These are phyloP conservation scores for Physaria fendleri DNA, from an alignment of 345 rosid species.

Conservation along the genomic window DNA sequence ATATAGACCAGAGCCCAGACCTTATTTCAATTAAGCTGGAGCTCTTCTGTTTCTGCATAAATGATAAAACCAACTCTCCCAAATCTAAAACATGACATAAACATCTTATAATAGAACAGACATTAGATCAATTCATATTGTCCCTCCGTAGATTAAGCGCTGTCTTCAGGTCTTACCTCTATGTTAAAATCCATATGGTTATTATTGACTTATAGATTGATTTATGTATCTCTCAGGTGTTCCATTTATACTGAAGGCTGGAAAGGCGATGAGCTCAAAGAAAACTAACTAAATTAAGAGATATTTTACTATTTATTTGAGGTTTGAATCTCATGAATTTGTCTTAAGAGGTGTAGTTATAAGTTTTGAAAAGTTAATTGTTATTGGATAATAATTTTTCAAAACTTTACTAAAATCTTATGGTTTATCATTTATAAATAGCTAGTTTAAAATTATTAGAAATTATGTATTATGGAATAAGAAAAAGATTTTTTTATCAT, in stretches of 20 bases:
- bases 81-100: not conserved
- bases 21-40: not conserved
- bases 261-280: constrained; percentile 92
- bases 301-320: no score
- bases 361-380: no score
- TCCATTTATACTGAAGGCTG: constrained; percentile 94
- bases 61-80: not conserved
- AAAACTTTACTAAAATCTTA: no score
- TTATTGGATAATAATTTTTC: no score
- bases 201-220: constrained; percentile 2
- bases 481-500: no score
- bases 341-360: no score
- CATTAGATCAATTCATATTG: not conserved
- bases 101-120: not conserved
- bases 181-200: not conserved
- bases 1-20: no score
- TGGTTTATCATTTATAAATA: no score
- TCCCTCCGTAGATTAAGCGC: not conserved
- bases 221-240: constrained; percentile 54
- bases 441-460: no score
- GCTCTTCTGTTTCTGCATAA: not conserved
- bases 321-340: no score
- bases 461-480: no score
- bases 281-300: no score
- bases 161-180: not conserved